These are phyloP conservation scores for Boechera stricta DNA, from an alignment of 345 rosid genomes.

Conservation along the genomic window DNA sequence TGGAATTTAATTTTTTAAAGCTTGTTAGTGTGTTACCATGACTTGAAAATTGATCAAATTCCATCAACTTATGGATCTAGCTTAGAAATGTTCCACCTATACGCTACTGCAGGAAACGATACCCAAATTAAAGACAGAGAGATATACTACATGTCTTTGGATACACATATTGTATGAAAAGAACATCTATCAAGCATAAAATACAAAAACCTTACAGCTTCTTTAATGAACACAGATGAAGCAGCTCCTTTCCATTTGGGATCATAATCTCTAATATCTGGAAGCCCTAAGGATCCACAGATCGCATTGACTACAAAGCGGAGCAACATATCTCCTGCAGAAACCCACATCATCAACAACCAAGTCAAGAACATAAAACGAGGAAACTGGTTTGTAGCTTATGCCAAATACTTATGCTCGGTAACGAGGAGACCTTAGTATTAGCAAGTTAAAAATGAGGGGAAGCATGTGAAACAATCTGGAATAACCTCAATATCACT, in stretches of 20 bases:
- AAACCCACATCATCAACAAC: background rate
- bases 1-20: too few species aligned
- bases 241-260: background rate
- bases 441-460: background rate
- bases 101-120: background rate
- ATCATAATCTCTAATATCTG: background rate
- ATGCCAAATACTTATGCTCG: background rate
- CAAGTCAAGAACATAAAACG: background rate
- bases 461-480: background rate
- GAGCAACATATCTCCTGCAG: background rate
- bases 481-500: background rate
- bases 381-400: background rate
- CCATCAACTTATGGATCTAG: too few species aligned
- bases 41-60: too few species aligned
- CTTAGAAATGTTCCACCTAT: background rate
- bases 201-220: background rate
- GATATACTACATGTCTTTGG: too few species aligned
- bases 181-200: background rate
- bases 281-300: background rate
- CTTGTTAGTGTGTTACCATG: too few species aligned
- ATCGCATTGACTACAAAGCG: background rate
- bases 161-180: background rate
- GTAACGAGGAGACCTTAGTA: background rate
- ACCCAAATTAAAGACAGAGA: too few species aligned
- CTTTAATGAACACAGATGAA: background rate